Base-by-base conservation (phyloP, 306 rosid genomes). In the Malus sylvestris region DNA sequence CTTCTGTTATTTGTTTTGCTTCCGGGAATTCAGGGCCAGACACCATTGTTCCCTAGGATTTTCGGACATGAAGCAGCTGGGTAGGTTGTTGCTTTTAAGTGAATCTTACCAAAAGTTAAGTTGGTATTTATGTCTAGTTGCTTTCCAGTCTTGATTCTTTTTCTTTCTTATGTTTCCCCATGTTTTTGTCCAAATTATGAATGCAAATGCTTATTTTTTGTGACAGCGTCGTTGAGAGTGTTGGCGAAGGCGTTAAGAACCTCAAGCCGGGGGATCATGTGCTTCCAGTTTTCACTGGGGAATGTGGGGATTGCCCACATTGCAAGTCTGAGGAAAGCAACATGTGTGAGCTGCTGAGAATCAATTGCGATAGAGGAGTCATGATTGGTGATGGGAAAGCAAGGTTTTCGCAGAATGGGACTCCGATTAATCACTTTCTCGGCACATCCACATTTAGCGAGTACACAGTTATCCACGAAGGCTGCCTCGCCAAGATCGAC, bases 401-500 rank as follows among this genome's bases (percentile, higher is more conserved):
- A n/a, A 79, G 86, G 74, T 85, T 85, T 58, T 85, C 84, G 27
- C 82, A 79, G 15, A 85, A 79, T 33, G 86, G 86, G 38, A 10
- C 30, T 12, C 88, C 88, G 23, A 79, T 85, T 67, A 75, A 76
- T 65, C 83, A 82, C 67, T 85, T 85, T 75, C 70, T 85, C 6
- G 84, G 84, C 38, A 80, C 86, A 5, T 80, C 88, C 25, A 85
- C 88, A 0, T 83, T 86, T 79, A 86, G 87, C 68, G 81, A 85
- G 46, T 85, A 78, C 72, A 78, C 88, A 23, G 85, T 85, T 4
- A 70, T 85, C 22, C 87, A 86, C 32, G 66, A 72, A 27, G 85
- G 85, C 22, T 83, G 85, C 55, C 49, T 86, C 42, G 83, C 76
- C 35, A 86, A 80, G 75, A 80, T 86, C 77, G 57, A 83, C 55